phyloP scores from a whole-genome alignment of 2,329 filamentous ascomycete species.

The Penicillium sp. region DNA sequence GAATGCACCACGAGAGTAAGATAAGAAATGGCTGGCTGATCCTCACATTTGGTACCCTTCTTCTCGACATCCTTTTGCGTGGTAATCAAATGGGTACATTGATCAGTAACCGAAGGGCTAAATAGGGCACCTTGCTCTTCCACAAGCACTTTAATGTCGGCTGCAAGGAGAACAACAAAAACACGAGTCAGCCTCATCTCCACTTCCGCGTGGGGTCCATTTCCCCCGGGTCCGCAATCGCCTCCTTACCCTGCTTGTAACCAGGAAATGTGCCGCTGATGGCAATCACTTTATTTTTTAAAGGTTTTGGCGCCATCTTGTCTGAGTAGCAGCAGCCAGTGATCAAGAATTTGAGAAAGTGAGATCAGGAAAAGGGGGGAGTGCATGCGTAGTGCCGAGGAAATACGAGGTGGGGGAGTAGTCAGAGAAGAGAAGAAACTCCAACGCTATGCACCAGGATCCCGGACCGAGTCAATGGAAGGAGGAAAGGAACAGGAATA shows the following conservation, averaged over 20 bases:
- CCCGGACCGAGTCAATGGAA: neutral
- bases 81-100: conserved; percentile 46
- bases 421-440: neutral
- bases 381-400: neutral
- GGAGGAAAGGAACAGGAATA: neutral
- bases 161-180: conserved; percentile 23
- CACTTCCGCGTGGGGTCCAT: conserved; percentile 14
- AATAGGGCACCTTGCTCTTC: conserved; percentile 42
- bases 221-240: conserved; percentile 1
- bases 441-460: neutral
- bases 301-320: conserved; percentile 32
- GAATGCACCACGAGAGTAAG: conserved; percentile 35
- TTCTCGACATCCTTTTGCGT: conserved; percentile 44
- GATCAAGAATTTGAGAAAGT: neutral
- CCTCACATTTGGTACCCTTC: conserved; percentile 41
- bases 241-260: conserved; percentile 53
- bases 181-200: conserved; percentile 18
- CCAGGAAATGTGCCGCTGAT: conserved; percentile 64
- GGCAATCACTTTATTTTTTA: conserved; percentile 50
- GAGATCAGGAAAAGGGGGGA: neutral
- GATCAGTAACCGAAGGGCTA: conserved; percentile 32
- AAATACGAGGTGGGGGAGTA: conserved; percentile 1
- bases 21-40: conserved; percentile 31
- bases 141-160: conserved; percentile 37
- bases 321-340: neutral